phyloP scores from a whole-genome alignment of 106 monocot species.

The Dendrobium officinale region DNA sequence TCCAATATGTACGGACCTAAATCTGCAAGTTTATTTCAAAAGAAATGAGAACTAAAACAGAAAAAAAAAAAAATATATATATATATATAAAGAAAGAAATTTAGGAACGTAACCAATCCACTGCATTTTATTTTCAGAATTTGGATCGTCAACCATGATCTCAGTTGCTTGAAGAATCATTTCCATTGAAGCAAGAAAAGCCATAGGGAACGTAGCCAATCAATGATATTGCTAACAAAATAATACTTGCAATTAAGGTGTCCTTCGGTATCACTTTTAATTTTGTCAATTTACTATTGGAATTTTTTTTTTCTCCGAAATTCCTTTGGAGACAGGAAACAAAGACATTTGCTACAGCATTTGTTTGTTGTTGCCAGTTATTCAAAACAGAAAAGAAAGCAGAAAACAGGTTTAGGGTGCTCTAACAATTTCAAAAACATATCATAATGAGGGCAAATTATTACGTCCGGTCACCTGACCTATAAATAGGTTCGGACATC shows the following conservation, averaged over 20 bases:
- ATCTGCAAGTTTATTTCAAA: conserved; percentile 23
- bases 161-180: too few relatives aligned
- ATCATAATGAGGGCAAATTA: too few relatives aligned
- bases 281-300: background rate
- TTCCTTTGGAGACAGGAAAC: background rate
- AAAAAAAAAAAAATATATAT: background rate
- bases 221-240: background rate
- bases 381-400: background rate
- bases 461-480: too few relatives aligned
- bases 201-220: background rate
- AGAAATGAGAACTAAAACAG: too few relatives aligned
- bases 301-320: background rate
- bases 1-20: conserved; percentile 75
- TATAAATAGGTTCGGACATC: too few relatives aligned
- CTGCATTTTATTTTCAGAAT: too few relatives aligned
- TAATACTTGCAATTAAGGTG: background rate
- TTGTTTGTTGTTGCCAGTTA: background rate
- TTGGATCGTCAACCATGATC: too few relatives aligned
- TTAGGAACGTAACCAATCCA: too few relatives aligned
- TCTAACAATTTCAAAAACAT: too few relatives aligned
- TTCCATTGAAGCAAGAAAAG: too few relatives aligned
- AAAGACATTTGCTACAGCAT: background rate
- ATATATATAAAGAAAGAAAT: too few relatives aligned
- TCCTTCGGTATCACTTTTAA: background rate
- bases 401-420: background rate